A percentile compares a stretch with the other conserved stretches of the same genome.
Conservation (phyloP, 2,329 filamentous ascomycete genomes). For the Fulvia fulva region DNA sequence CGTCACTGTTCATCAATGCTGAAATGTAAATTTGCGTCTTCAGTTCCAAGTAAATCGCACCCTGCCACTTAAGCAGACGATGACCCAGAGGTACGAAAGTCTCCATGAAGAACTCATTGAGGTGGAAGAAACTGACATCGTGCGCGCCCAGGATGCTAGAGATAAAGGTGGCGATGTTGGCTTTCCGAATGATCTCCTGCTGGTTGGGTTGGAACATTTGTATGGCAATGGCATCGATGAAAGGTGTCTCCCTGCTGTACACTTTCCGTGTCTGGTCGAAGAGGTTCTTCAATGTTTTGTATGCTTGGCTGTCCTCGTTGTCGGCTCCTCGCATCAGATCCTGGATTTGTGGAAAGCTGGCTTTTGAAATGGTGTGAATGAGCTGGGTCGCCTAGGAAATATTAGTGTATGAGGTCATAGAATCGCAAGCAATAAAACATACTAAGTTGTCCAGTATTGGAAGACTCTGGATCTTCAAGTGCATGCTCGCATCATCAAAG, state of each 20-base stretch:
- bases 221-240: conserved; percentile 42
- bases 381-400: conserved; percentile 54
- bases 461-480: conserved; percentile 56
- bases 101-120: conserved; percentile 61
- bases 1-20: conserved; percentile 54
- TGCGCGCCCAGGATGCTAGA: conserved; percentile 58
- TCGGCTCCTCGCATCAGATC: conserved; percentile 48
- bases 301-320: conserved; percentile 51
- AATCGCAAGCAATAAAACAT: conserved; percentile 24
- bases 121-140: conserved; percentile 60
- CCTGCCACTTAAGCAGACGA: conserved; percentile 57
- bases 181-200: conserved; percentile 58
- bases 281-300: conserved; percentile 56
- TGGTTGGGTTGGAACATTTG: conserved; percentile 42
- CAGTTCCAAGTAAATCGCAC: conserved; percentile 58
- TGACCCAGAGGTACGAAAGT: conserved; percentile 60
- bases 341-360: conserved; percentile 54
- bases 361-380: conserved; percentile 54
- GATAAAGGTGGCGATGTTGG: conserved; percentile 63
- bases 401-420: conserved; percentile 2
- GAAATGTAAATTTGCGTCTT: conserved; percentile 67
- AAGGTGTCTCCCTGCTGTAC: conserved; percentile 54
- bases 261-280: conserved; percentile 62
- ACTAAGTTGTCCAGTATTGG: conserved; percentile 60
- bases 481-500: conserved; percentile 41